Evolutionary conservation across 1,284 basidiomycete genomes (phyloP).

Genomic region (Trametes versicolor): DNA sequence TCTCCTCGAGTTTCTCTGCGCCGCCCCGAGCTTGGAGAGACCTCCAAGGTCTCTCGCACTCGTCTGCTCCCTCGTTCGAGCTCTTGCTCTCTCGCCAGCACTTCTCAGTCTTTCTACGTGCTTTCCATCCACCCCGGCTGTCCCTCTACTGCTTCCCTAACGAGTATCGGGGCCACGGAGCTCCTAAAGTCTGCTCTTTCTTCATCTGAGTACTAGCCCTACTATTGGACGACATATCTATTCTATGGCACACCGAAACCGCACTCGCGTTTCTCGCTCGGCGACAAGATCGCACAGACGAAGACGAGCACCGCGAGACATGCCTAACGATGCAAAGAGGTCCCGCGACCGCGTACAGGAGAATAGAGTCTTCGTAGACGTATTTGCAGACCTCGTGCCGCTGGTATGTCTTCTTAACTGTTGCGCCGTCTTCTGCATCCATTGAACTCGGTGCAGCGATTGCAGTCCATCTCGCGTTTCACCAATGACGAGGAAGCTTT

Average conservation of each 20-base stretch:
- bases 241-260: constrained; percentile 67
- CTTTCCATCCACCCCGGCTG: constrained; percentile 54
- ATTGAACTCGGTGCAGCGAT: constrained; percentile 60
- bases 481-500: no score
- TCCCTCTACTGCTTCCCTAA: constrained; percentile 37
- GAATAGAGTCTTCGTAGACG: constrained; percentile 65
- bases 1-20: no score
- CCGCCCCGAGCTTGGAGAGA: no score
- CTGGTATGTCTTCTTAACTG: constrained; percentile 53
- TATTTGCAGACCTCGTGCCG: constrained; percentile 76
- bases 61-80: constrained; percentile 30
- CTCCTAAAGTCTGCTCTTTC: constrained; percentile 53
- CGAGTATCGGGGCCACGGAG: constrained; percentile 46
- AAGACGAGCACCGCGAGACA: constrained; percentile 67
- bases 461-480: constrained; percentile 80
- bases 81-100: constrained; percentile 24
- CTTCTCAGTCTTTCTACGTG: constrained; percentile 52
- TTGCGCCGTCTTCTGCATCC: neutral
- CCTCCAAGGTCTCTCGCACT: neutral
- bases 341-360: constrained; percentile 62
- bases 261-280: constrained; percentile 72
- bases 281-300: constrained; percentile 65
- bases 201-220: constrained; percentile 48
- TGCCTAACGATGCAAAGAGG: constrained; percentile 74
- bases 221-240: constrained; percentile 68